Evolutionary conservation across 768 basidiomycete species (phyloP), one percentile per base, ranked within the genome.

Genomic region (Mycena floridula): DNA sequence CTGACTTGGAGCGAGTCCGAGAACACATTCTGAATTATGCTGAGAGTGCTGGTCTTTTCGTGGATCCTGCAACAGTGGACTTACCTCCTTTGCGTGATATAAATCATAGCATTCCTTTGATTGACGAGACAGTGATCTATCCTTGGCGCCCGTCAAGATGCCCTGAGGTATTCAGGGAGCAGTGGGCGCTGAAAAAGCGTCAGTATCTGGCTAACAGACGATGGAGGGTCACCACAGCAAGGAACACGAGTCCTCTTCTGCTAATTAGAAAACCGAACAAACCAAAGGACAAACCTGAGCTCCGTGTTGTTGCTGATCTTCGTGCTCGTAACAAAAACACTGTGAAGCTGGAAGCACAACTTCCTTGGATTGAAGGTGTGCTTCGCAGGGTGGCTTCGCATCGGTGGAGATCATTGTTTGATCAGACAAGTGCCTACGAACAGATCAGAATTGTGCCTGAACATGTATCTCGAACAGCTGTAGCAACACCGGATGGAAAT

Each of bases 371-470:
- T 7, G 39, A 56, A n/a, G 38, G 16, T 2, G 63, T 66, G 12
- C 43, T 62, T 0, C 32, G 54, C 0, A 53, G 54, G n/a, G 53
- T 67, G 0, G 61, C 55, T 6, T 47, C 11, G 32, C 51, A 12
- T 35, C 30, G 22, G 39, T 51, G 27, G 27, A 46, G 64, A 0
- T 55, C 63, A 3, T 55, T 51, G 44, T 56, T 61, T 4, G 69
- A 76, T 47, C 48, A 61, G 13, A 59, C 63, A 24, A 58, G 65
- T 42, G 67, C 70, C 0, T 76, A 69, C 53, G 66, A 75, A 45
- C 72, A 75, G 40, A 65, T 67, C 0, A 22, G 57, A 1, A 58
- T 68, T 3, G 42, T 51, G 0, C 53, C 58, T 15, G 54, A 59
- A 18, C 53, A 65, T 45, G 56, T 65, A 13, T 11, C 47, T 0